These are phyloP conservation scores for Sporothrix humicola DNA, from an alignment of 2,329 filamentous ascomycete genomes.

Conservation along the genomic window DNA sequence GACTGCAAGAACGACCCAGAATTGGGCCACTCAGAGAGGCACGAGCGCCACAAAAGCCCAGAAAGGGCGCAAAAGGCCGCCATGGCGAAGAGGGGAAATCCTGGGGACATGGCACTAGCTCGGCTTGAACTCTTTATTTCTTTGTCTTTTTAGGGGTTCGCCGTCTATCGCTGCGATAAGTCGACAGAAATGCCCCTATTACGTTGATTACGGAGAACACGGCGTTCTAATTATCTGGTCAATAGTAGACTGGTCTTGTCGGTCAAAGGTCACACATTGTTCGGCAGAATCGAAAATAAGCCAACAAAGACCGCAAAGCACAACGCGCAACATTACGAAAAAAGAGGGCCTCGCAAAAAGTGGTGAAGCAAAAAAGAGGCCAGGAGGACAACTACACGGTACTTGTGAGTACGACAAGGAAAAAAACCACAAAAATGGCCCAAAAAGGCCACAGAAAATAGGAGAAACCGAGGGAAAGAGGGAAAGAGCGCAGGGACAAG, in stretches of 20 bases:
- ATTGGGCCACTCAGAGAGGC: background rate
- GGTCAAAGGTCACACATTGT: background rate
- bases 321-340: background rate
- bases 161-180: slow-evolving; percentile 7
- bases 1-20: background rate
- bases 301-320: slow-evolving; percentile 2
- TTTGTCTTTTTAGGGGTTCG: background rate
- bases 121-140: slow-evolving; percentile 7
- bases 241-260: no score
- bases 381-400: slow-evolving; percentile 41
- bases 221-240: background rate
- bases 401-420: slow-evolving; percentile 39
- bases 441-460: background rate
- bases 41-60: background rate
- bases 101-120: slow-evolving; percentile 26
- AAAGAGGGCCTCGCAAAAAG: slow-evolving; percentile 11
- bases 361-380: slow-evolving; percentile 1
- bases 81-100: slow-evolving; percentile 19
- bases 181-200: background rate
- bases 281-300: background rate
- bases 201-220: slow-evolving; percentile 7
- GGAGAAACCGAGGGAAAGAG: slow-evolving; percentile 29
- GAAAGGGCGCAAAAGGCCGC: background rate
- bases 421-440: slow-evolving; percentile 16
- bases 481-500: slow-evolving; percentile 23